phyloP scores from a whole-genome alignment of 2,329 filamentous ascomycete species.

The Coniochaeta prunicola region DNA sequence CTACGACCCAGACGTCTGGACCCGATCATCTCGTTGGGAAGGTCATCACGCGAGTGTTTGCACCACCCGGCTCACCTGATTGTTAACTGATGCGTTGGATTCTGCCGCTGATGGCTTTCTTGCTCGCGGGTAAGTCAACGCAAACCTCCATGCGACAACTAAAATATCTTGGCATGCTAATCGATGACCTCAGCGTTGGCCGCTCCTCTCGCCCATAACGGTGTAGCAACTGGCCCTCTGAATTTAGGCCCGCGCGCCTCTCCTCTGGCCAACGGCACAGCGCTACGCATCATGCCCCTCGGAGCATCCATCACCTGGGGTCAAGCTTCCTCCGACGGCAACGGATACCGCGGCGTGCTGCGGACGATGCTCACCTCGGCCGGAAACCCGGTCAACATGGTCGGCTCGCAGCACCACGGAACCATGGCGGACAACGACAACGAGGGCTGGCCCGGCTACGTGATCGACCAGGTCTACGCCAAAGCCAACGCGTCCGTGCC shows the following conservation, averaged over 20 bases:
- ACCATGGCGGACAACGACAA: conserved; percentile 33
- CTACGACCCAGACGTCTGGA: background rate
- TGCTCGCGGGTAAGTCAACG: background rate
- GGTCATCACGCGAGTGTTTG: background rate
- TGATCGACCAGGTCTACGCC: conserved; percentile 29
- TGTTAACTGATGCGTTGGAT: background rate
- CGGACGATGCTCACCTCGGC: conserved; percentile 21
- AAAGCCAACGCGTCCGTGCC: conserved; percentile 25
- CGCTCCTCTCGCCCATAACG: background rate
- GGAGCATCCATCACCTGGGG: conserved; percentile 36
- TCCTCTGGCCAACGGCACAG: conserved; percentile 12
- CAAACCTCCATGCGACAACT: background rate
- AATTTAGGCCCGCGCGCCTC: background rate
- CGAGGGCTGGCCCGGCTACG: conserved; percentile 35
- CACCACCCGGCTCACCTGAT: background rate
- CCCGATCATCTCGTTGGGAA: background rate
- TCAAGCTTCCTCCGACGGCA: conserved; percentile 24
- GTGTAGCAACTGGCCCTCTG: background rate
- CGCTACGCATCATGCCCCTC: conserved; percentile 35
- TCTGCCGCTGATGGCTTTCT: background rate
- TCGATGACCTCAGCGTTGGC: background rate
- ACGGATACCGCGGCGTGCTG: conserved; percentile 30
- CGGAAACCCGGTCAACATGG: conserved; percentile 29
- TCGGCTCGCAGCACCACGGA: conserved; percentile 29
- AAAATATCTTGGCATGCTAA: background rate